Evolutionary conservation across 495 filamentous ascomycete species (phyloP).

Genomic region (Pyrenula massariospora): DNA sequence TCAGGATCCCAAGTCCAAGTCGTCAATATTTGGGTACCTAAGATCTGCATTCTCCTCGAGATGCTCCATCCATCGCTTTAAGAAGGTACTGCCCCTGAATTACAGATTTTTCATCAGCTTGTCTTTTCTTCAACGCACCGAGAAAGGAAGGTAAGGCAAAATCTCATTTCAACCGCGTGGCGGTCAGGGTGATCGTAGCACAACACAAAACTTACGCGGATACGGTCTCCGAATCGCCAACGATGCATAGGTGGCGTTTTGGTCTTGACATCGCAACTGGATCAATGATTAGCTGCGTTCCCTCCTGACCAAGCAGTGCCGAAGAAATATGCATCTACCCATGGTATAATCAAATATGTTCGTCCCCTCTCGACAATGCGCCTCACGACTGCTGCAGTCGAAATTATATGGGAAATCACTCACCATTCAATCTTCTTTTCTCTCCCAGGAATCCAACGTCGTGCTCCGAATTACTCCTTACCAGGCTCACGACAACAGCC

Average conservation of each 20-base stretch:
- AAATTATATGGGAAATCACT: slow-evolving; percentile 10
- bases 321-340: background rate
- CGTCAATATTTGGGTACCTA: slow-evolving; percentile 63
- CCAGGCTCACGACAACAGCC: slow-evolving; percentile 79
- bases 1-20: slow-evolving; percentile 18
- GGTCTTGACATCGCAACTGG: slow-evolving; percentile 91
- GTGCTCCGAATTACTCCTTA: slow-evolving; percentile 73
- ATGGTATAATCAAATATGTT: background rate
- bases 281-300: slow-evolving; percentile 3
- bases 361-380: background rate
- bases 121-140: background rate
- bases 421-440: slow-evolving; percentile 83
- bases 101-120: background rate
- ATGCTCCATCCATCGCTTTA: slow-evolving; percentile 82
- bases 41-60: slow-evolving; percentile 78
- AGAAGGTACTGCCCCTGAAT: slow-evolving; percentile 62
- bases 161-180: background rate
- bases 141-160: slow-evolving; percentile 1
- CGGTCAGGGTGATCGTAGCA: slow-evolving; percentile 1
- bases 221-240: slow-evolving; percentile 89
- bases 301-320: background rate
- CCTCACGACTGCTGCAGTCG: background rate
- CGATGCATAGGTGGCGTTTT: slow-evolving; percentile 77
- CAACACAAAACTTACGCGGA: slow-evolving; percentile 47
- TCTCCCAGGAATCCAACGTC: slow-evolving; percentile 95